Evolutionary conservation across 2,329 filamentous ascomycete genomes (phyloP).

Genomic region (Tolypocladium album): DNA sequence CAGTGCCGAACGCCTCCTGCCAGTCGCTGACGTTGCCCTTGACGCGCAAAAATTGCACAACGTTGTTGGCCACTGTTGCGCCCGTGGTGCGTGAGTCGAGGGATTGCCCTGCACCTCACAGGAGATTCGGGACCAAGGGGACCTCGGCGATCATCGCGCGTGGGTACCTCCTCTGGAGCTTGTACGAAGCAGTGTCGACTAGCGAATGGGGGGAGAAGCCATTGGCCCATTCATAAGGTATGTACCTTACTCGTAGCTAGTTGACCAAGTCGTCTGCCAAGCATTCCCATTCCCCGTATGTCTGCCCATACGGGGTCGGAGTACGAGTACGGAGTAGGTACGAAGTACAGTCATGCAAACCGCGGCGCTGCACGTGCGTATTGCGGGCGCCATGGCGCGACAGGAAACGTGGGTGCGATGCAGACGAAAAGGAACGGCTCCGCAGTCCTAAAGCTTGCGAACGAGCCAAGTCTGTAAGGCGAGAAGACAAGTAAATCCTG

Average conservation of each 20-base stretch:
- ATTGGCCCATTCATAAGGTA: background rate
- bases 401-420: background rate
- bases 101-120: background rate
- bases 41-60: background rate
- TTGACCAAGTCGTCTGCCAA: background rate
- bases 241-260: background rate
- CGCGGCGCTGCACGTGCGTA: background rate
- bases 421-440: background rate
- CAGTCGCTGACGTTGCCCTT: background rate
- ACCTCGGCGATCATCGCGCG: background rate
- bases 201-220: background rate
- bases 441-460: background rate
- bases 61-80: background rate
- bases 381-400: background rate
- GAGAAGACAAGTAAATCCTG: background rate
- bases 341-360: background rate
- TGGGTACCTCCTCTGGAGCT: background rate
- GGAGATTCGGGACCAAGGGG: background rate
- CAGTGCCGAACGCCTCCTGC: background rate
- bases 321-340: background rate
- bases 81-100: no score
- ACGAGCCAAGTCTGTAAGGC: background rate
- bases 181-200: background rate
- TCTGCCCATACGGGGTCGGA: background rate
- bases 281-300: background rate